Base-by-base conservation (phyloP, 306 rosid species). In the Arachis hypogaea region DNA sequence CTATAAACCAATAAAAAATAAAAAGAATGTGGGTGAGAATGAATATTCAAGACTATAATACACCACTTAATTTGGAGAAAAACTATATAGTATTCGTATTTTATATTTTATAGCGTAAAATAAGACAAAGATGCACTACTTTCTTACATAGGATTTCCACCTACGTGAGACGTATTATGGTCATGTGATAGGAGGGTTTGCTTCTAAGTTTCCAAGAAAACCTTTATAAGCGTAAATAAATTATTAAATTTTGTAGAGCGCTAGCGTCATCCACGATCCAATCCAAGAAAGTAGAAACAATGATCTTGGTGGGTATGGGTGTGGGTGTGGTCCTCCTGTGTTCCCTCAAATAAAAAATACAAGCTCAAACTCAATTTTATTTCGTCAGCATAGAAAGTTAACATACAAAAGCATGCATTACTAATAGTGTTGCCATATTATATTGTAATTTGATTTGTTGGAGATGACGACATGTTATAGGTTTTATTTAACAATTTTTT, bases 111-210 rank as follows among this genome's bases (percentile, higher is more conserved):
- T 3, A 11, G 5, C 55, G 6, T 9, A 47, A 7, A 3, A 11
- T 6, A 49, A 49, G 55, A 49, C 55, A 11, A 11, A 49, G 14
- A 28, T 49, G 30, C 9, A 5, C 36, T 50, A 18, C 71, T 64
- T 72, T 75, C 78, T 71, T 80, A 10, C 83, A 16, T 73, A 75
- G 67, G 84, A 86, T 78, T 78, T 63, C 83, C 90, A 83, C 84
- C 55, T 33, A 11, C 55, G 11, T 54, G 56, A 55, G 18, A 54
- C 22, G 73, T 51, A 49, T 49, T 49, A 12, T 49, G 55, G 55
- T 49, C 16, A 2, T 70, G 9, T 44, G 50, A 45, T 49, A 28
- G 68, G 58, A n/a, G 58, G 9, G 16, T 50, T 40, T 43, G 77
- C 76, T 7, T 54, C 66, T 59, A 50, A 62, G 44, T 77, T 77